These are phyloP conservation scores for Cladophialophora chaetospira DNA, from an alignment of 2,329 filamentous ascomycete genomes.

Conservation along the genomic window DNA sequence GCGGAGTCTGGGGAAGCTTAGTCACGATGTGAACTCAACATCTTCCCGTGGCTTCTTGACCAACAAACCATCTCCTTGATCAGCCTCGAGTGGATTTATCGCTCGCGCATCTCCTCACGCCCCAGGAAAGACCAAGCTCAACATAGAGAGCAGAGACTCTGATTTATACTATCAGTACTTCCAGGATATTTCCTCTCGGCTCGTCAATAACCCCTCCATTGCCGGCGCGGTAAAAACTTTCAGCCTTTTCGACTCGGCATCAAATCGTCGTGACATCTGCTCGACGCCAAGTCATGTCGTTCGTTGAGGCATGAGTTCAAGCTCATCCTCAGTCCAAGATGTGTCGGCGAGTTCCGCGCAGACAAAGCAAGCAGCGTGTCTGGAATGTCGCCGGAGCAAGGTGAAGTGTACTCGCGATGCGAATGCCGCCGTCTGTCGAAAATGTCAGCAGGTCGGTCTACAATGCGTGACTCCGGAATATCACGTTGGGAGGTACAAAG, in stretches of 20 bases:
- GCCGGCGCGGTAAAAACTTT: too few species aligned
- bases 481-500: constrained; percentile 72
- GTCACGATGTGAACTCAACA: background rate
- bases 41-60: background rate
- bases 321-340: constrained; percentile 15
- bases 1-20: background rate
- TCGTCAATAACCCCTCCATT: too few species aligned
- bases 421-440: constrained; percentile 58
- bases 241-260: too few species aligned
- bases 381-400: constrained; percentile 68
- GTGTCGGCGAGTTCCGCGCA: constrained; percentile 15
- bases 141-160: too few species aligned
- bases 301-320: constrained; percentile 26
- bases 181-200: too few species aligned
- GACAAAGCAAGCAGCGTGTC: constrained; percentile 46
- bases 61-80: too few species aligned
- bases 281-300: constrained; percentile 9
- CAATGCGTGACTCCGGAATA: constrained; percentile 73
- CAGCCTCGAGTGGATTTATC: background rate
- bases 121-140: too few species aligned
- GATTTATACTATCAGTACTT: too few species aligned
- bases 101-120: background rate
- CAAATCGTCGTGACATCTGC: background rate
- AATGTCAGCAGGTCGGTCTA: constrained; percentile 59
- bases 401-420: constrained; percentile 64